phyloP scores from a whole-genome alignment of 2,329 filamentous ascomycete genomes.

The Trichoderma asperellum region DNA sequence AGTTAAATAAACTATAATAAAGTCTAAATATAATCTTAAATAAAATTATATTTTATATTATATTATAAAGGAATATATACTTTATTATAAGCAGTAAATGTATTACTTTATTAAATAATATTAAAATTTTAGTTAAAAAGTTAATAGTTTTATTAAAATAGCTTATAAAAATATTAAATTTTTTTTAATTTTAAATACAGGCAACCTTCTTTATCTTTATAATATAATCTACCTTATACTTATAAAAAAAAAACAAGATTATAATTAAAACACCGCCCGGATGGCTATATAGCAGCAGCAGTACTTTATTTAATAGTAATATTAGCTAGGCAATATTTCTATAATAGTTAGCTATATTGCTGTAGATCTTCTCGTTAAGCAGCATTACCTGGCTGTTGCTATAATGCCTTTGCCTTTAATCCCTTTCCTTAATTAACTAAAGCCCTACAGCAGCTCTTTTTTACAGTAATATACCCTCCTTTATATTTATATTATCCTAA shows the following conservation, averaged over 20 bases:
- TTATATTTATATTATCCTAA: background rate
- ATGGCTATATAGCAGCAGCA: too few relatives aligned
- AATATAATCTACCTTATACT: background rate
- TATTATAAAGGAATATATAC: background rate
- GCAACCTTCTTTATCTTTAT: background rate
- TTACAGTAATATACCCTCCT: background rate
- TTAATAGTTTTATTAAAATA: too few relatives aligned
- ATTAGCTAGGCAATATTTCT: background rate
- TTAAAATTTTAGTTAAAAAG: background rate
- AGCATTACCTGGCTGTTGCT: too few relatives aligned
- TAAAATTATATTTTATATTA: background rate
- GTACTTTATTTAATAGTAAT: background rate
- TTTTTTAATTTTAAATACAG: conserved; percentile 8
- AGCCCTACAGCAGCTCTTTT: background rate
- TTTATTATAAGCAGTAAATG: background rate
- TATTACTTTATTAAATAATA: background rate
- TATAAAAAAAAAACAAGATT: background rate
- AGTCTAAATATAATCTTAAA: background rate
- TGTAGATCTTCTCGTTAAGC: background rate
- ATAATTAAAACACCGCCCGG: too few relatives aligned
- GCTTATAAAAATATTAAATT: background rate
- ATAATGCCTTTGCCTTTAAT: too few relatives aligned
- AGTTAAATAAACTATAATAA: too few relatives aligned
- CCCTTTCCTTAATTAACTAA: too few relatives aligned
- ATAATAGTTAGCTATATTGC: background rate